phyloP scores from a whole-genome alignment of 2,329 filamentous ascomycete genomes.

The Talaromyces sp. region DNA sequence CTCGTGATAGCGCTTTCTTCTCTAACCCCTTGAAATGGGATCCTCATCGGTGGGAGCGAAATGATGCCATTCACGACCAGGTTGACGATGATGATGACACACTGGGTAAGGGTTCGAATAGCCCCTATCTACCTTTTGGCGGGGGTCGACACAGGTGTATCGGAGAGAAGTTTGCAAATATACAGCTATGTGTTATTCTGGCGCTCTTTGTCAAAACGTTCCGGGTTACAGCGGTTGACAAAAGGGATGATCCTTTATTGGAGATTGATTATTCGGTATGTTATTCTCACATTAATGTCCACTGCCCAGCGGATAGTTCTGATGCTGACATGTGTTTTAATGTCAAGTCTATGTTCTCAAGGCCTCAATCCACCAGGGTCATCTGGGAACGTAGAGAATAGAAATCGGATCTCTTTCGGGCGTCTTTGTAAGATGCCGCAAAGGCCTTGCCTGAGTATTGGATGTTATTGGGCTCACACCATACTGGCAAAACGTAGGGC shows the following conservation, averaged over 20 bases:
- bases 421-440: neutral
- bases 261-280: conserved; percentile 9
- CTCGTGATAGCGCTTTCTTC: conserved; percentile 68
- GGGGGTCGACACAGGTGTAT: conserved; percentile 92
- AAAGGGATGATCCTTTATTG: conserved; percentile 25
- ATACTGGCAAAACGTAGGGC: too few species aligned
- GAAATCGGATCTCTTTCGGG: neutral
- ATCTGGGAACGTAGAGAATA: conserved; percentile 7
- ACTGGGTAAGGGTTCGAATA: conserved; percentile 82
- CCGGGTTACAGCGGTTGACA: conserved; percentile 71
- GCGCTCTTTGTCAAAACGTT: conserved; percentile 71
- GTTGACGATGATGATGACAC: conserved; percentile 56
- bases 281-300: neutral
- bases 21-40: conserved; percentile 79
- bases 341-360: conserved; percentile 13
- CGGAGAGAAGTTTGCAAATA: conserved; percentile 91
- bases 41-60: conserved; percentile 80
- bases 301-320: too few species aligned
- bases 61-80: conserved; percentile 16
- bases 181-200: conserved; percentile 82
- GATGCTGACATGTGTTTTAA: neutral
- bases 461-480: too few species aligned
- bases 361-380: conserved; percentile 3
- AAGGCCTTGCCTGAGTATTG: neutral
- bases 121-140: conserved; percentile 90